A percentile compares a stretch with the other conserved stretches of the same genome.
Evolutionary conservation across 2,329 filamentous ascomycete species (phyloP).

Genomic region (Calonectria honghensis): DNA sequence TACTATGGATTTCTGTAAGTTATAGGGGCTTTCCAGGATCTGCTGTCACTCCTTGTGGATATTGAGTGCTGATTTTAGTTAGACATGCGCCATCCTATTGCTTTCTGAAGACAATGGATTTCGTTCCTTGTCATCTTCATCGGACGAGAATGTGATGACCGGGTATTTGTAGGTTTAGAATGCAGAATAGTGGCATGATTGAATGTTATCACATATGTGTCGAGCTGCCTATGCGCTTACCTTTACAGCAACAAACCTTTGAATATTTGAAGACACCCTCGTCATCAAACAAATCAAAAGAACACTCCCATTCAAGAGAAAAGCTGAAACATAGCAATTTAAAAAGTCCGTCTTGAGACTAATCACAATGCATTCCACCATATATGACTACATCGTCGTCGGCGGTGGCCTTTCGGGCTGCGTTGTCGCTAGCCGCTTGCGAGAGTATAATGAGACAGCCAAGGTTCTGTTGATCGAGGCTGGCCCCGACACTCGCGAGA

Average conservation of each 20-base stretch:
- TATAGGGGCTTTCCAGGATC: background rate
- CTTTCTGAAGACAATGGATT: background rate
- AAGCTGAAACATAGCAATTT: background rate
- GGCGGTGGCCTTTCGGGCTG: constrained; percentile 59
- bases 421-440: constrained; percentile 58
- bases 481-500: constrained; percentile 53
- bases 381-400: constrained; percentile 56
- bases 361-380: constrained; percentile 5
- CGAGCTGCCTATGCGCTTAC: background rate
- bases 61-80: background rate
- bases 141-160: background rate
- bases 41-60: background rate
- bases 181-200: background rate
- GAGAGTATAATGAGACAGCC: constrained; percentile 39
- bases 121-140: background rate
- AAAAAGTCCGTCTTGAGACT: background rate
- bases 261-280: background rate
- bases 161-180: background rate
- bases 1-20: background rate
- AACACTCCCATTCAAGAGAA: background rate
- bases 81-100: background rate
- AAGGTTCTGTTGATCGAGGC: constrained; percentile 64
- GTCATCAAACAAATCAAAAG: background rate
- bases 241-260: background rate
- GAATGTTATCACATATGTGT: background rate